Evolutionary conservation across 257 asterid species (phyloP).

Genomic region (Solanum dulcamara): DNA sequence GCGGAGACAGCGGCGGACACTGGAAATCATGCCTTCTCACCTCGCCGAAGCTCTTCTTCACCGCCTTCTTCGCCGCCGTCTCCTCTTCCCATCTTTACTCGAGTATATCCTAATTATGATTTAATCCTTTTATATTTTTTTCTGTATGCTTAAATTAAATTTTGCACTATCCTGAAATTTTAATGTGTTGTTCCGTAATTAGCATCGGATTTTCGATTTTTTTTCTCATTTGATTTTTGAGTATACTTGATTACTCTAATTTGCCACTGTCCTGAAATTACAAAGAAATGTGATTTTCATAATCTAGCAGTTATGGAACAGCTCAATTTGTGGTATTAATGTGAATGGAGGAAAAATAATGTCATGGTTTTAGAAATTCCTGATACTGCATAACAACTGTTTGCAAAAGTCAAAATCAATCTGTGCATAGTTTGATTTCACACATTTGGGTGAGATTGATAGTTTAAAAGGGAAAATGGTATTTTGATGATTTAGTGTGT

Average conservation of each 20-base stretch:
- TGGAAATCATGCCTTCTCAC: constrained; percentile 68
- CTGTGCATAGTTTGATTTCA: background rate
- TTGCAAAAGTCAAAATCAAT: background rate
- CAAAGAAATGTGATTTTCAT: background rate
- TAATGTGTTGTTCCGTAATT: background rate
- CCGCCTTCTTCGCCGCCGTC: constrained; percentile 66
- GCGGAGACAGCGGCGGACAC: constrained; percentile 87
- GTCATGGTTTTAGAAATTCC: background rate
- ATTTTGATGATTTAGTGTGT: background rate
- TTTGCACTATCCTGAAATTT: background rate
- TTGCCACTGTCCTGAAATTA: background rate
- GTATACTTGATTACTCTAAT: background rate
- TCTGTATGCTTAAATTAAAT: background rate
- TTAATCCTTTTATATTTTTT: background rate
- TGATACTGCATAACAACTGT: background rate
- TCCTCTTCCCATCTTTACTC: constrained; percentile 74
- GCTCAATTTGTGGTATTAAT: background rate
- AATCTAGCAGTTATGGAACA: background rate
- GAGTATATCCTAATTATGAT: constrained; percentile 29
- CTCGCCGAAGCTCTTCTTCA: constrained; percentile 67
- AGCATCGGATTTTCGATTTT: background rate
- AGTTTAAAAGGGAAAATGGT: background rate
- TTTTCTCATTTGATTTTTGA: background rate
- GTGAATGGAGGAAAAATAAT: background rate
- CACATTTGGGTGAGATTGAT: background rate